Base-by-base conservation (phyloP, 2,329 filamentous ascomycete species). In the Madurella fahalii region DNA sequence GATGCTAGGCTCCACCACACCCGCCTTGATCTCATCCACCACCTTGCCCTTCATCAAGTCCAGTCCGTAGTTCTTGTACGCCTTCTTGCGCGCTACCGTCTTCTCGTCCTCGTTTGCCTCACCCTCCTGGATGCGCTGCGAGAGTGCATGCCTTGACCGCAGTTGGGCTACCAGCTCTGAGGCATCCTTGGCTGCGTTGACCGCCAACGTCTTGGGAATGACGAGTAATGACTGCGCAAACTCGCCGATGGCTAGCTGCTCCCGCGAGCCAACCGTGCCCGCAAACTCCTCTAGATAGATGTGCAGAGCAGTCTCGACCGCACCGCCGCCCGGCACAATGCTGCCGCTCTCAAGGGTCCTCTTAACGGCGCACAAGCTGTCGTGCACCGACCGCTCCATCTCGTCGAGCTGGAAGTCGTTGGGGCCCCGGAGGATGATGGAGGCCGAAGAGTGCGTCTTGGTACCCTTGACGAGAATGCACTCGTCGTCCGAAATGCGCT, bases 281-380 rank as follows among this genome's bases (percentile, higher is more conserved):
- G 94, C 94, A 73, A 95, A 99, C 74, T 99, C 94, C 77, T 99
- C 94, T 34, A 99, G 83, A 76, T 97, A 99, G 70, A 99, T 99
- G 77, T 97, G 94, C 62, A 99, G 83, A 47, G 94, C 94, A n/a
- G 94, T 97, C 79, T 99, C 94, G 18, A 96, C 93, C 42, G 94
- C 94, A 69, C 93, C 94, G 62, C 94, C 94, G 62, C 94, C 94
- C 15, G 94, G 94, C 40, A 99, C 94, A 62, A 99, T 95, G 74
- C 89, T 92, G 67, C 94, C 94, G 68, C 90, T 96, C 77, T 99
- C 94, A 8, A 99, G 80, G 2, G 94, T 96, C 64, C 94, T 85
- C 85, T 99, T 99, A 61, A 99, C 92, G 45, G 94, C 94, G 63
- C 90, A 96, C 45, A 99, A 81, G 13, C 93, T 95, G 74, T 99